Percentiles rank a stretch among this genome's conserved stretches.
These are phyloP conservation scores for Cytospora piceae DNA, from an alignment of 2,329 filamentous ascomycete species.

Conservation along the genomic window DNA sequence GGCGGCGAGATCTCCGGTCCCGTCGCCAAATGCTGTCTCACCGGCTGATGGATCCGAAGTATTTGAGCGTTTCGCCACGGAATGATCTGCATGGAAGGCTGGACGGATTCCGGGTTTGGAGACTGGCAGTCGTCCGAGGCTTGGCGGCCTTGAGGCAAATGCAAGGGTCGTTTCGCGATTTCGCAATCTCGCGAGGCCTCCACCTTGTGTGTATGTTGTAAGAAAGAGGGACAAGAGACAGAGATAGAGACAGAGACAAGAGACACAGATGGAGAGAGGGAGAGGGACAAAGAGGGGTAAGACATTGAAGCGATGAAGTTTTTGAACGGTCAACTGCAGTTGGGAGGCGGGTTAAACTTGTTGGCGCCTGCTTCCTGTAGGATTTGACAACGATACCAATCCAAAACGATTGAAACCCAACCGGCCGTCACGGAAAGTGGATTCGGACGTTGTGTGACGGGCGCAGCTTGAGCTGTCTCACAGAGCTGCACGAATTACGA, in stretches of 20 bases:
- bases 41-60: not conserved
- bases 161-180: constrained; percentile 9
- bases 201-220: not conserved
- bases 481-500: too few relatives aligned
- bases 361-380: constrained; percentile 17
- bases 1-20: not conserved
- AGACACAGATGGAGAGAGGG: not conserved
- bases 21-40: not conserved
- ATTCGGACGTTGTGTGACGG: constrained; percentile 2
- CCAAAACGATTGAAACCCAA: constrained; percentile 16
- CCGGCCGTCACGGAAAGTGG: constrained; percentile 12
- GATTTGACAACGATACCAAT: constrained; percentile 12
- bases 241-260: not conserved
- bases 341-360: not conserved
- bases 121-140: constrained; percentile 4
- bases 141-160: constrained; percentile 10
- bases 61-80: not conserved
- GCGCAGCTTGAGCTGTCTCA: not conserved
- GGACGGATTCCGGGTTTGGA: constrained; percentile 5
- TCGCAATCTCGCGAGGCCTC: not conserved
- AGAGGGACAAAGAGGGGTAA: not conserved
- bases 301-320: not conserved
- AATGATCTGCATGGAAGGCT: not conserved
- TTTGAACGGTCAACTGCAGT: not conserved
- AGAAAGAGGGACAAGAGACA: not conserved